phyloP scores from a whole-genome alignment of 352 stramenopile genomes.

The Phytopythium kandeliae region DNA sequence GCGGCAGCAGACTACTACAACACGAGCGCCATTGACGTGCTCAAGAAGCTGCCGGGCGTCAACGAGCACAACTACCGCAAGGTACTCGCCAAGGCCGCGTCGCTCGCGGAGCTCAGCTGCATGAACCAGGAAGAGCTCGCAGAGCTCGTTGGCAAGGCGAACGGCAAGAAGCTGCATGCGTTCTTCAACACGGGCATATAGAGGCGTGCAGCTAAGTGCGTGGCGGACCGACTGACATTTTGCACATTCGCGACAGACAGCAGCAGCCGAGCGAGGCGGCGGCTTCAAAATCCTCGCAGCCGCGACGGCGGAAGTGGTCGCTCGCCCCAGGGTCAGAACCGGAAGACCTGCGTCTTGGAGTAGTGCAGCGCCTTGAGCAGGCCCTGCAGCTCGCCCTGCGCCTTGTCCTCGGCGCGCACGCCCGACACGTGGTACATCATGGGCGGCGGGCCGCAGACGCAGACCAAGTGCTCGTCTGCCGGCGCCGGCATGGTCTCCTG shows the following conservation, averaged over 20 bases:
- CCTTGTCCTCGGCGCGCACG: constrained; percentile 82
- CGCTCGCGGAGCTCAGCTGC: constrained; percentile 70
- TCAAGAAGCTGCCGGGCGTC: constrained; percentile 95
- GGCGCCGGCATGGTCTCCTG: constrained; percentile 73
- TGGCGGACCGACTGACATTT: constrained; percentile 1
- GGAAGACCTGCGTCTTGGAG: constrained; percentile 76
- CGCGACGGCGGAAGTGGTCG: background rate
- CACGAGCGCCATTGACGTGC: constrained; percentile 89
- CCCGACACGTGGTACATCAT: constrained; percentile 90
- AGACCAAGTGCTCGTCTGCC: constrained; percentile 76
- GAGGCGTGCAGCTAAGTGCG: background rate
- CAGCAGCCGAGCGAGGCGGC: constrained; percentile 1
- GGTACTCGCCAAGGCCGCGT: constrained; percentile 62
- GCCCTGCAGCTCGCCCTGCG: constrained; percentile 80
- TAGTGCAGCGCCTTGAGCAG: constrained; percentile 83
- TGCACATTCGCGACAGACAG: constrained; percentile 1
- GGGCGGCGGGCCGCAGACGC: constrained; percentile 83
- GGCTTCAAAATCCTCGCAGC: background rate
- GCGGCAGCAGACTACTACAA: constrained; percentile 80
- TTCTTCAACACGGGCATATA: constrained; percentile 78
- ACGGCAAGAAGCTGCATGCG: constrained; percentile 68
- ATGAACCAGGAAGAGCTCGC: constrained; percentile 57
- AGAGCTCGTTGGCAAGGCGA: constrained; percentile 63
- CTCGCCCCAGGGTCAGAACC: constrained; percentile 47
- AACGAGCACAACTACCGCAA: constrained; percentile 90